phyloP scores from a whole-genome alignment of 345 rosid genomes.

The Lenwebbia sp. region DNA sequence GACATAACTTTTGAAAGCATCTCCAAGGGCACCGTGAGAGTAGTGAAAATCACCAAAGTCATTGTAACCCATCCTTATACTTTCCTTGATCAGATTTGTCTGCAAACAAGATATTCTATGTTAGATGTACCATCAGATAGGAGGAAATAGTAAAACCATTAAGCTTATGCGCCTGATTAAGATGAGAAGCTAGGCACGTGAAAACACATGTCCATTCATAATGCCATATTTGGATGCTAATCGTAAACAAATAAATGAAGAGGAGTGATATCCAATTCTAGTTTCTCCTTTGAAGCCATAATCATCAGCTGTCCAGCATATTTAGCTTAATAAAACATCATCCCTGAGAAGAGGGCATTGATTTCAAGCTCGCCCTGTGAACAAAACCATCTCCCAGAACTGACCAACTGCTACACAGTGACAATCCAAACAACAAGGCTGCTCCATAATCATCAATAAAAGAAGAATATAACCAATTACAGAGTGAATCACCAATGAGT shows the following conservation, averaged over 20 bases:
- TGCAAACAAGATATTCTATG: constrained; percentile 11
- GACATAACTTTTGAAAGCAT: constrained; percentile 80
- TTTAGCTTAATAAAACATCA: background rate
- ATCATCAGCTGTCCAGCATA: background rate
- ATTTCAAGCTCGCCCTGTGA: background rate
- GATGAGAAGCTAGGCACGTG: background rate
- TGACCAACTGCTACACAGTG: background rate
- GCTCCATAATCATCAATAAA: background rate
- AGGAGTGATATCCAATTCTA: background rate
- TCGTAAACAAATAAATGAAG: background rate
- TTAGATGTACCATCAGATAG: background rate
- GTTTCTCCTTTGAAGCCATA: background rate
- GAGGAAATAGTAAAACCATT: background rate
- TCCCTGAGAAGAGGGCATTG: background rate
- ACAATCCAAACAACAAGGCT: background rate
- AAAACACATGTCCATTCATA: background rate
- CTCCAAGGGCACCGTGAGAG: constrained; percentile 79
- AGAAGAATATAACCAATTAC: background rate
- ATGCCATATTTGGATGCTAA: background rate
- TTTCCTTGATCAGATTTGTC: constrained; percentile 97
- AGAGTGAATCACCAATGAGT: background rate
- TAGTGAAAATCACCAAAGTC: constrained; percentile 96
- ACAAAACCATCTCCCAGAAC: background rate
- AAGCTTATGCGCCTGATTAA: background rate
- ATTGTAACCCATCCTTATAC: constrained; percentile 97